phyloP scores from a whole-genome alignment of 2,329 filamentous ascomycete species.

The Hypomyces rosellus region DNA sequence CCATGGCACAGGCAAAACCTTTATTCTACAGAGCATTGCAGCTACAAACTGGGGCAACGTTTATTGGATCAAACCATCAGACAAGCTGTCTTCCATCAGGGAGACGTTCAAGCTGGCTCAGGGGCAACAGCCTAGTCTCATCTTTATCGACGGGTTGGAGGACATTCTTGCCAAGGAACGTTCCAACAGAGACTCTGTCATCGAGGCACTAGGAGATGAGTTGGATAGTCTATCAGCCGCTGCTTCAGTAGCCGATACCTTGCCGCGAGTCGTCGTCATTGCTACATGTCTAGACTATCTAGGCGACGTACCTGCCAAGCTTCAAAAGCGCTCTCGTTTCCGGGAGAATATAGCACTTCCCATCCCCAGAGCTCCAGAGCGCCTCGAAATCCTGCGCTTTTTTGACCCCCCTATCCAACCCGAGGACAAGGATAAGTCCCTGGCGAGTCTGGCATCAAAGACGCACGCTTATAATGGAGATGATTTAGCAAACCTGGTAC shows the following conservation, averaged over 20 bases:
- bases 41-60: slow-evolving; percentile 65
- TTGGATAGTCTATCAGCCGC: slow-evolving; percentile 47
- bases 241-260: slow-evolving; percentile 28
- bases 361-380: slow-evolving; percentile 64
- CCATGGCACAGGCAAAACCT: slow-evolving; percentile 77
- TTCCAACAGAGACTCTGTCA: slow-evolving; percentile 42
- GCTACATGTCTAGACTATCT: slow-evolving; percentile 67
- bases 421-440: slow-evolving; percentile 43
- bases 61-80: slow-evolving; percentile 50
- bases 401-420: slow-evolving; percentile 43
- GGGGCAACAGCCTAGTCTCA: slow-evolving; percentile 64
- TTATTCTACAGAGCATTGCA: slow-evolving; percentile 63
- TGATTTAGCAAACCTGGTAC: slow-evolving; percentile 63
- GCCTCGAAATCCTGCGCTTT: slow-evolving; percentile 67
- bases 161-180: slow-evolving; percentile 58
- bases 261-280: slow-evolving; percentile 62
- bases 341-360: slow-evolving; percentile 64
- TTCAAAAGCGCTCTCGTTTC: slow-evolving; percentile 62
- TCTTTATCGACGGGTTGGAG: slow-evolving; percentile 75
- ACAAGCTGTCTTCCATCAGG: slow-evolving; percentile 54
- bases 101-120: slow-evolving; percentile 65
- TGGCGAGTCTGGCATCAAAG: slow-evolving; percentile 59
- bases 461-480: slow-evolving; percentile 84
- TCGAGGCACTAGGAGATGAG: slow-evolving; percentile 45
- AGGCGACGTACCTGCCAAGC: slow-evolving; percentile 62